Percentiles rank a stretch among this genome's conserved stretches.
These are phyloP conservation scores for Penicillium psychrofluorescens DNA, from an alignment of 495 filamentous ascomycete genomes.

Conservation along the genomic window DNA sequence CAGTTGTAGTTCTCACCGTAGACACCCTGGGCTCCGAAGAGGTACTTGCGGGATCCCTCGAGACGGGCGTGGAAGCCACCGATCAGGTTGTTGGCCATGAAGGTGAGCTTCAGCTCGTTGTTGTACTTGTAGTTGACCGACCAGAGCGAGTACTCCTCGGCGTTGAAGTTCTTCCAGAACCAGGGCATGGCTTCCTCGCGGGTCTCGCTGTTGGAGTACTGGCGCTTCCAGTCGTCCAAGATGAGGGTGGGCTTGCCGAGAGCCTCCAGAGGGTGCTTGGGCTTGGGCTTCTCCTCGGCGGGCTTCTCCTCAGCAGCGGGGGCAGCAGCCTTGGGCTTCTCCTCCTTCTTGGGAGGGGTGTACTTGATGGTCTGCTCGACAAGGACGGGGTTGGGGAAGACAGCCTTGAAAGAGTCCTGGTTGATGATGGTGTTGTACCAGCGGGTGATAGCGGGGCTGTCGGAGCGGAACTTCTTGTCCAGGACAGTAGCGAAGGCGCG, in stretches of 20 bases:
- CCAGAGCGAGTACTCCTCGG: slow-evolving; percentile 94
- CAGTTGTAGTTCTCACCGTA: slow-evolving; percentile 84
- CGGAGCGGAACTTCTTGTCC: slow-evolving; percentile 40
- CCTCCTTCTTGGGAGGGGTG: slow-evolving; percentile 83
- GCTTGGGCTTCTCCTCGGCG: slow-evolving; percentile 67
- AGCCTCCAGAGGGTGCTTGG: slow-evolving; percentile 92
- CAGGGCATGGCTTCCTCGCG: slow-evolving; percentile 77
- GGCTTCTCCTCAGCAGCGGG: slow-evolving; percentile 58
- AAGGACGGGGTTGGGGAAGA: slow-evolving; percentile 64
- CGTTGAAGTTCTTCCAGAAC: slow-evolving; percentile 95
- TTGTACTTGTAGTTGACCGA: slow-evolving; percentile 94
- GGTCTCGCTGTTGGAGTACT: slow-evolving; percentile 96
- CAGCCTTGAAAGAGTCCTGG: slow-evolving; percentile 80
- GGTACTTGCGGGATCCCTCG: slow-evolving; percentile 95
- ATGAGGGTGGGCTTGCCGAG: slow-evolving; percentile 72
- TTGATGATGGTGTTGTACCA: slow-evolving; percentile 94
- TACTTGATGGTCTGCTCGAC: slow-evolving; percentile 84
- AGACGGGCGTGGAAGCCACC: slow-evolving; percentile 95
- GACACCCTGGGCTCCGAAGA: slow-evolving; percentile 89
- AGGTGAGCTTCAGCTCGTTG: slow-evolving; percentile 89
- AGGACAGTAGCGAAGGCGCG: slow-evolving; percentile 22
- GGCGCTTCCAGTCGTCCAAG: slow-evolving; percentile 96
- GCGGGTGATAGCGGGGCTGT: slow-evolving; percentile 77
- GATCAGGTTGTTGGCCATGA: slow-evolving; percentile 98
- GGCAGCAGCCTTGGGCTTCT: slow-evolving; percentile 56